These are phyloP conservation scores for Debaryomyces subglobosus DNA, from an alignment of 1,139 yeast genomes.

Conservation along the genomic window DNA sequence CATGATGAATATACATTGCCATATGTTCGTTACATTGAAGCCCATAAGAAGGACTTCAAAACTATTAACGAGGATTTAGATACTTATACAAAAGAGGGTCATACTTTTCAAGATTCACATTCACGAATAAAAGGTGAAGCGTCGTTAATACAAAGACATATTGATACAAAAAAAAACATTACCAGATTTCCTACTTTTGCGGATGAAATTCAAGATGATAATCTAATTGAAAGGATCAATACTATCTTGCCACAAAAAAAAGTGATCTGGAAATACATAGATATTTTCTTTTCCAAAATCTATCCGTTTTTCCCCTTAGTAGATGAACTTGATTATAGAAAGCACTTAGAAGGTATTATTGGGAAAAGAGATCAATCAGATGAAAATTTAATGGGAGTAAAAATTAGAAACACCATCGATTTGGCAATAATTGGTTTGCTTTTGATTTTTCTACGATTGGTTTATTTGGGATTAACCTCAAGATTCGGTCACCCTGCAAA, in stretches of 20 bases:
- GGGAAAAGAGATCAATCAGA: background rate
- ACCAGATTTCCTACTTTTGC: background rate
- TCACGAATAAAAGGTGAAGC: background rate
- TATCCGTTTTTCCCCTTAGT: background rate
- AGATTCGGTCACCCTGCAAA: background rate
- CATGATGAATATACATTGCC: conserved; percentile 1
- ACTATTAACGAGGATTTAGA: background rate
- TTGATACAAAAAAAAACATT: background rate
- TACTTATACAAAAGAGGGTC: background rate
- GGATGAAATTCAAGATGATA: background rate
- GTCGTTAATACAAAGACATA: background rate
- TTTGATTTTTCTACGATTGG: background rate
- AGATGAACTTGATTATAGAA: background rate
- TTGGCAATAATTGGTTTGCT: background rate
- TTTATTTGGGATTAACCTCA: background rate
- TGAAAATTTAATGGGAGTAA: background rate
- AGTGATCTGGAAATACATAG: background rate
- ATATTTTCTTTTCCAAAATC: background rate
- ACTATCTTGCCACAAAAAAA: background rate
- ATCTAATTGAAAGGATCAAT: background rate
- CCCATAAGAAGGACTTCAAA: background rate
- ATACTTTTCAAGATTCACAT: background rate
- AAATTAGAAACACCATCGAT: background rate
- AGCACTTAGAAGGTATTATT: background rate
- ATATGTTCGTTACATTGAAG: background rate